Base-by-base conservation (phyloP, 345 rosid species). In the Hibiscus mutabilis region DNA sequence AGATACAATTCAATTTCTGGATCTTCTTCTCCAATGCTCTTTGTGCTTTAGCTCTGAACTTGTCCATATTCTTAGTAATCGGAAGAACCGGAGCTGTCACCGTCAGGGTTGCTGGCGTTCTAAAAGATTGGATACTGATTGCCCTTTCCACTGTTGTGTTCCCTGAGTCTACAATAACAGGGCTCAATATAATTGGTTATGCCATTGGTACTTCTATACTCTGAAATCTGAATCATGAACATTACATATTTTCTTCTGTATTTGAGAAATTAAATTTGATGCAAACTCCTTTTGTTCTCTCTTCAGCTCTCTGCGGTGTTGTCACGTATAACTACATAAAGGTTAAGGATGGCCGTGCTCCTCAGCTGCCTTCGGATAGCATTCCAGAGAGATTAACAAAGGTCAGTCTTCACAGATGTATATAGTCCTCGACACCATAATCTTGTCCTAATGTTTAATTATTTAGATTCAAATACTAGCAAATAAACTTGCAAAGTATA, bases 21-120 rank as follows among this genome's bases (percentile, higher is more conserved):
- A 90, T 92, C 72, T 92, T 95, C 83, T 88, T 95, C 88, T 87
- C 99, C 75, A 95, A 92, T 72, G 99, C 99, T 58, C 81, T 90
- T 7, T 88, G 97, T 81, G 98, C 98, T 60, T 81, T 92, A 71
- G 97, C 96, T 72, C 79, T 95, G 84, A 90, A 95, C 80, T 84
- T 90, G 83, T 88, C 98, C 77, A 90, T 85, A 78, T 95, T 92
- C 88, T 79, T 95, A 74, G 98, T 95, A 10, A 90, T 92, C 31
- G 98, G 97, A 40, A 87, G 98, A 88, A 95, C 84, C 89, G 62
- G 98, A 66, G 99, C 99, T 0, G 94, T 95, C 59, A 92, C 97
- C 24, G 82, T 92, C 69, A 86, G 97, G 69, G 99, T 95, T 71
- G 99, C 97, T 71, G 98, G 99, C 49, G 98, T 92, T 73, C 84